phyloP scores from a whole-genome alignment of 1,284 basidiomycete genomes.

The Exobasidium cylindrosporum region DNA sequence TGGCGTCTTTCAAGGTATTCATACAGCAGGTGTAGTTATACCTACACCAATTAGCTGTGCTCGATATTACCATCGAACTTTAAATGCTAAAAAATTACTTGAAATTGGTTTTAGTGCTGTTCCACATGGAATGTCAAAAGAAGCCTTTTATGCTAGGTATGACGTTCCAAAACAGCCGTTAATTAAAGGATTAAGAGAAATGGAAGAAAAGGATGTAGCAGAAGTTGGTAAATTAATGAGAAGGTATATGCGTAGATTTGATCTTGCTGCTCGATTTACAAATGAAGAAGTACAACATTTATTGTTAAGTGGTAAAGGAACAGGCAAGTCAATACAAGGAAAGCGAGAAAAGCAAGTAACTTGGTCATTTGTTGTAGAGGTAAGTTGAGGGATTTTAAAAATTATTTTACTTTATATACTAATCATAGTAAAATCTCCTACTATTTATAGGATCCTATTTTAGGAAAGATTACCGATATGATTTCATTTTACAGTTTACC shows the following conservation, averaged over 20 bases:
- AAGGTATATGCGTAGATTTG: slow-evolving; percentile 80
- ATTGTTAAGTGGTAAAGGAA: slow-evolving; percentile 79
- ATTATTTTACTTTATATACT: slow-evolving; percentile 86
- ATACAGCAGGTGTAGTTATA: slow-evolving; percentile 65
- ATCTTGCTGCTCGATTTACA: slow-evolving; percentile 74
- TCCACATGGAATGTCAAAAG: slow-evolving; percentile 42
- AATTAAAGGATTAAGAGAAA: slow-evolving; percentile 72
- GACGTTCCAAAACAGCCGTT: slow-evolving; percentile 26
- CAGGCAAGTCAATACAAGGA: slow-evolving; percentile 56
- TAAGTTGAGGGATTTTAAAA: slow-evolving; percentile 81
- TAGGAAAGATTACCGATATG: slow-evolving; percentile 84
- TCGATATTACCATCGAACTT: slow-evolving; percentile 86
- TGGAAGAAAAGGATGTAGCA: slow-evolving; percentile 74
- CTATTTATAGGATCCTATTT: slow-evolving; percentile 72
- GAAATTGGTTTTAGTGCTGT: slow-evolving; percentile 81
- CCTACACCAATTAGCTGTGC: slow-evolving; percentile 41
- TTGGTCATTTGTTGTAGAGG: slow-evolving; percentile 94
- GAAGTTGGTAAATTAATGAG: slow-evolving; percentile 72
- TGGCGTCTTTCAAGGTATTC: slow-evolving; percentile 94
- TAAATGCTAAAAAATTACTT: slow-evolving; percentile 88
- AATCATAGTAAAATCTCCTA: neutral
- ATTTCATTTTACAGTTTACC: slow-evolving; percentile 96
- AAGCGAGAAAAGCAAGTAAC: slow-evolving; percentile 71
- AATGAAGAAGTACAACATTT: slow-evolving; percentile 82
- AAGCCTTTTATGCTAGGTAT: slow-evolving; percentile 36